phyloP scores from a whole-genome alignment of 2,329 filamentous ascomycete species.

The Fusarium burgessii region DNA sequence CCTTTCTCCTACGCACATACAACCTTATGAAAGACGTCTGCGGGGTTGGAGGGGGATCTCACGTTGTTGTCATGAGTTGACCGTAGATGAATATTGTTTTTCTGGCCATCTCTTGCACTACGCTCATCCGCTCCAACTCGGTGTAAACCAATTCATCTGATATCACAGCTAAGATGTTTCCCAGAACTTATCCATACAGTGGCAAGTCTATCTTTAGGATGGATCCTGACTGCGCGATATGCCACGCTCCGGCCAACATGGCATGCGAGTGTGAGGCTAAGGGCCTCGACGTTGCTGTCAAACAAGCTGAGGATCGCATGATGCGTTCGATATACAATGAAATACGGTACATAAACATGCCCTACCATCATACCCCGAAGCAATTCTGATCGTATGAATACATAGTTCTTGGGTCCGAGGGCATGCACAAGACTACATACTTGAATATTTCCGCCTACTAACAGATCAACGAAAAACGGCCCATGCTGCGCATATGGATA shows the following conservation, averaged over 20 bases:
- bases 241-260: constrained; percentile 67
- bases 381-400: constrained; percentile 27
- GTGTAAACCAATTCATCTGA: constrained; percentile 36
- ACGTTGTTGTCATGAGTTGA: constrained; percentile 45
- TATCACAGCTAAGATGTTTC: constrained; percentile 63
- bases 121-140: constrained; percentile 19
- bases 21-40: constrained; percentile 46
- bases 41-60: constrained; percentile 47
- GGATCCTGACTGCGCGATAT: constrained; percentile 78
- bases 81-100: constrained; percentile 42
- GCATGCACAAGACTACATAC: constrained; percentile 76
- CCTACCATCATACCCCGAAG: neutral
- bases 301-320: constrained; percentile 72
- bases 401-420: constrained; percentile 71
- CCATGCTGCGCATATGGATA: constrained; percentile 67
- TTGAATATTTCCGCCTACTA: constrained; percentile 72
- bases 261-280: constrained; percentile 76
- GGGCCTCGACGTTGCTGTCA: constrained; percentile 71
- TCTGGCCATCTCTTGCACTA: constrained; percentile 22
- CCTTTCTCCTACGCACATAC: constrained; percentile 32
- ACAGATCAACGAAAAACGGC: constrained; percentile 70
- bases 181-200: constrained; percentile 59
- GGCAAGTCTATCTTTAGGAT: constrained; percentile 69
- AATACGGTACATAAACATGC: constrained; percentile 65
- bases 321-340: constrained; percentile 73